These are phyloP conservation scores for Omphalotus olearius DNA, from an alignment of 1,284 basidiomycete species.

Conservation along the genomic window DNA sequence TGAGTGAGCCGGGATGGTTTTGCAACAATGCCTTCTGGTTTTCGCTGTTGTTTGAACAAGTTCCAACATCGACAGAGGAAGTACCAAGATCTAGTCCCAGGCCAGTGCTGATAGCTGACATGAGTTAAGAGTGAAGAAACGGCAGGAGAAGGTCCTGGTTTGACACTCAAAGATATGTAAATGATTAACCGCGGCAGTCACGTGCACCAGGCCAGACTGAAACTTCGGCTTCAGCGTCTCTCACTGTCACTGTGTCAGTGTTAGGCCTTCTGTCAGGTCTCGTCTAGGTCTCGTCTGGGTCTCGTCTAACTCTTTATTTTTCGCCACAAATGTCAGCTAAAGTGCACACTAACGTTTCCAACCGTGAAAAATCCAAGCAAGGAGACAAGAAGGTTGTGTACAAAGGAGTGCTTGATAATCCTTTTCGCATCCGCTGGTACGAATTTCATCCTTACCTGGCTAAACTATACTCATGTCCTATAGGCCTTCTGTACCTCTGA, in stretches of 20 bases:
- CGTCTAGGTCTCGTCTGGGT: no score
- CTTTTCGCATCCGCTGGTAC: conserved; percentile 69
- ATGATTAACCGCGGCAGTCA: no score
- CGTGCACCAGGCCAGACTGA: neutral
- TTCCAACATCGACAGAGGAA: neutral
- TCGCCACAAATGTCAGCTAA: conserved; percentile 35
- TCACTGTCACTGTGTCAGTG: no score
- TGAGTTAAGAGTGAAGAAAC: neutral
- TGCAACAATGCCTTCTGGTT: neutral
- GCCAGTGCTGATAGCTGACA: conserved; percentile 1
- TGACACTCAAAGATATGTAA: no score
- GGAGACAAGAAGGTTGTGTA: conserved; percentile 52
- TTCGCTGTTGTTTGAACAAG: neutral
- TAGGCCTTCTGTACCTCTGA: conserved; percentile 65
- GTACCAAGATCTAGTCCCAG: neutral
- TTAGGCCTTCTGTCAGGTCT: no score
- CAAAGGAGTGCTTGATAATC: conserved; percentile 67
- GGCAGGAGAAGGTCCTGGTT: neutral
- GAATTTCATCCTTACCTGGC: conserved; percentile 7
- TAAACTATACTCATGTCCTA: conserved; percentile 10
- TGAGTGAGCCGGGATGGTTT: conserved; percentile 20
- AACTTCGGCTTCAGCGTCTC: no score
- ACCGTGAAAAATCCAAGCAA: conserved; percentile 49
- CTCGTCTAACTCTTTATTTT: no score
- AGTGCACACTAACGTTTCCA: conserved; percentile 51